These are phyloP conservation scores for Talaromyces liani DNA, from an alignment of 495 filamentous ascomycete genomes.

Conservation along the genomic window DNA sequence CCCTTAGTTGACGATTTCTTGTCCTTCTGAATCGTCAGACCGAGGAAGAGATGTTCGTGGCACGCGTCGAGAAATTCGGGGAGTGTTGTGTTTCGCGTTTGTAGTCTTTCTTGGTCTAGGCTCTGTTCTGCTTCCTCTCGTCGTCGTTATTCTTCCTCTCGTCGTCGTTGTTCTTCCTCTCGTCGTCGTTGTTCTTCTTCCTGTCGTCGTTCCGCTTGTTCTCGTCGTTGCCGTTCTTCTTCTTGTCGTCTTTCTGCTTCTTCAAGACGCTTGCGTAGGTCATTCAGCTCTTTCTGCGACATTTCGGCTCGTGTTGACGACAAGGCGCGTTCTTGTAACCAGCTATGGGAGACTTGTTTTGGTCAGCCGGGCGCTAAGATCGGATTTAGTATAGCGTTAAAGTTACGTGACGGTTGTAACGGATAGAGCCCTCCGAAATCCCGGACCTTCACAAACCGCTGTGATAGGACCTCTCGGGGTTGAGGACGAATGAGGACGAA, in stretches of 20 bases:
- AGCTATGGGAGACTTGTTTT: too few species aligned
- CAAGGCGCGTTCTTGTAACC: conserved; percentile 1
- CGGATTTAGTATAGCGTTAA: too few species aligned
- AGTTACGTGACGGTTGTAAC: too few species aligned
- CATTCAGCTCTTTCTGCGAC: conserved; percentile 5
- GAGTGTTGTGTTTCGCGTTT: conserved; percentile 10
- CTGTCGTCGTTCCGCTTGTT: too few species aligned
- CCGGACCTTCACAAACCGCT: too few species aligned
- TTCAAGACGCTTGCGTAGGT: conserved; percentile 3
- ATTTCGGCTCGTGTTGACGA: conserved; percentile 1
- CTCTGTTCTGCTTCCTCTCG: conserved; percentile 1
- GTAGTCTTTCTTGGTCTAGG: not conserved
- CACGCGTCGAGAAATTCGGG: conserved; percentile 12
- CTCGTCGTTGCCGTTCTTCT: too few species aligned
- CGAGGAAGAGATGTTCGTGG: conserved; percentile 11
- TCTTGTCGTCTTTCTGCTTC: too few species aligned
- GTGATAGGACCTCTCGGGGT: too few species aligned
- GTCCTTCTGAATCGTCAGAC: conserved; percentile 12
- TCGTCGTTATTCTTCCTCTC: conserved; percentile 1
- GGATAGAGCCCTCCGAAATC: too few species aligned
- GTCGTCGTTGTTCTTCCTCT: conserved; percentile 2
- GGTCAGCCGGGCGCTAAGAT: too few species aligned
- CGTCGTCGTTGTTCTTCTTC: too few species aligned
- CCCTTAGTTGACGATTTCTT: conserved; percentile 10
- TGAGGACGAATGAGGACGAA: not conserved